Evolutionary conservation across 1,284 basidiomycete species (phyloP).

Genomic region (Cryptococcus sp.): DNA sequence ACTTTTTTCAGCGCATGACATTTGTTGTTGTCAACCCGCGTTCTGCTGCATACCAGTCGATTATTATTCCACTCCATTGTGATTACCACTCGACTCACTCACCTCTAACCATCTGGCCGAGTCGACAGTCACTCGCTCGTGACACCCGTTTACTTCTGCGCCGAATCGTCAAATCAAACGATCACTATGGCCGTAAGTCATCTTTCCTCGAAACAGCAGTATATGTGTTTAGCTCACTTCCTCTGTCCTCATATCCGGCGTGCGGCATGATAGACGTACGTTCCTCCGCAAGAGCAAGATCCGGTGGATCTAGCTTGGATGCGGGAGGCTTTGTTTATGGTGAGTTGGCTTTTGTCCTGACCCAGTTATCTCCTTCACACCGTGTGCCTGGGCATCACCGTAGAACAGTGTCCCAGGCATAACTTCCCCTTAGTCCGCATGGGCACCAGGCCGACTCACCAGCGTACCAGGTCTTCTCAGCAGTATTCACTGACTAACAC

Average conservation of each 20-base stretch:
- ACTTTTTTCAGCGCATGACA: conserved; percentile 5
- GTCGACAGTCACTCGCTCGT: background rate
- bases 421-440: no score
- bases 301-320: conserved; percentile 51
- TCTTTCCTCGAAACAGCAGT: background rate
- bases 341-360: conserved; percentile 17
- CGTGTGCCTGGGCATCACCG: background rate
- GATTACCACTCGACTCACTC: no score
- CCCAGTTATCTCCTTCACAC: background rate
- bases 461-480: no score
- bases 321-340: conserved; percentile 53
- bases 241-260: no score
- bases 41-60: no score
- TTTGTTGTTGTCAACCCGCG: background rate
- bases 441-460: no score
- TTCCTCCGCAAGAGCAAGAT: conserved; percentile 48
- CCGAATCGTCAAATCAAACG: background rate
- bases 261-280: conserved; percentile 34
- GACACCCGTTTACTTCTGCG: no score
- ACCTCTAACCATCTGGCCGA: background rate
- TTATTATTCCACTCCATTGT: no score
- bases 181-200: conserved; percentile 17
- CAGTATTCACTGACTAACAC: no score
- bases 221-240: background rate
- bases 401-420: background rate